Base-by-base conservation (phyloP, 176 grass and related monocot species). In the Phoenix dactylifera region DNA sequence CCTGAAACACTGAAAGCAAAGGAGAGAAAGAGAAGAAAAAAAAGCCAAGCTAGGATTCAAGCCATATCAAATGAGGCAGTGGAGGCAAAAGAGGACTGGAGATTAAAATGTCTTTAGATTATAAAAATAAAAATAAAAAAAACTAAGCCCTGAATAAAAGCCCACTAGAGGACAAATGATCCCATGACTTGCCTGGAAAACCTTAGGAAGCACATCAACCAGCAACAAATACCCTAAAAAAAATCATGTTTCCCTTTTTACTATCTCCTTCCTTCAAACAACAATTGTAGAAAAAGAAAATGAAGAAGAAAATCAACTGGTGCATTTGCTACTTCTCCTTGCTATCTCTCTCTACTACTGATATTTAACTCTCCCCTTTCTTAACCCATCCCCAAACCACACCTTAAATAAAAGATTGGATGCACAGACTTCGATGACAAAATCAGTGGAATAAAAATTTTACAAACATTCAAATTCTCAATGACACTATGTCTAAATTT, bases 321-420 rank as follows among this genome's bases (percentile, higher is more conserved):
- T 66, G 51, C 57, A 73, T 73, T 67, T 62, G 18, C 16, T 68
- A 26, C 39, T 65, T 67, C 70, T 68, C 62, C 60, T 44, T 44
- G 35, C 35, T 44, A 44, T 35, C 5, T 35, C 30, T 35, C 30
- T 35, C 30, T 9, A 35, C 57, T 62, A 75, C 49, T n/a, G 29
- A 52, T 50, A 25, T 57, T n/a, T 60, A 44, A 44, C 48, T 72
- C 52, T 39, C 48, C 16, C n/a, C 18, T 73, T 89, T 64, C 56
- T 72, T 74, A 75, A 55, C 66, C 35, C 60, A 69, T 69, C 23
- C 62, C 55, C 49, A 65, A 74, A 53, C 51, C 62, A 77, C 44
- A 81, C 68, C 77, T 70, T 84, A 49, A 60, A 74, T 77, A 68
- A 54, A 74, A 53, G 69, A 64, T 44, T 44, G 35, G 35, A 44